Percentiles rank a stretch among this genome's conserved stretches.
Evolutionary conservation across 257 asterid genomes (phyloP).

Genomic region (Nicotiana knightiana): DNA sequence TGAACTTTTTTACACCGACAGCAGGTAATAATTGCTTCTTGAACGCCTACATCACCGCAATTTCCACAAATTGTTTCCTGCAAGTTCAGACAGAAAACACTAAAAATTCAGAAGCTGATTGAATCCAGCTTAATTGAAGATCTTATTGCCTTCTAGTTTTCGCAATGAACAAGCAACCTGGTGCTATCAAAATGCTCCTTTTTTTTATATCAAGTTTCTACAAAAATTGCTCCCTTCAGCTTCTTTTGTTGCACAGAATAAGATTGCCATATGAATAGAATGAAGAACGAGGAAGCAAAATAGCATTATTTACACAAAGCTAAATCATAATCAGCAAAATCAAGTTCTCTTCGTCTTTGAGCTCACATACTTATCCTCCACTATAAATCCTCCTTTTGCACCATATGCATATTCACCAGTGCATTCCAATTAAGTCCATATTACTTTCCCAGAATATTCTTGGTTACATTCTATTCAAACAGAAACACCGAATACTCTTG

Average conservation of each 20-base stretch:
- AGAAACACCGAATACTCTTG: not conserved
- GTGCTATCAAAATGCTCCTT: not conserved
- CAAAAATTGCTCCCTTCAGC: not conserved
- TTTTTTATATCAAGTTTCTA: no score
- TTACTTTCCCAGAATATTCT: not conserved
- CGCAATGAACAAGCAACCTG: not conserved
- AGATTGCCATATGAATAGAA: not conserved
- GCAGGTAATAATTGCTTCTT: constrained; percentile 40
- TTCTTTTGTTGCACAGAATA: not conserved
- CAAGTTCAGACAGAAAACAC: constrained; percentile 14
- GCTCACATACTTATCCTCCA: not conserved
- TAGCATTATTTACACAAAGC: not conserved
- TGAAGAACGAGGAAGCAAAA: not conserved
- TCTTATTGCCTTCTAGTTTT: not conserved
- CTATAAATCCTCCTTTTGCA: not conserved
- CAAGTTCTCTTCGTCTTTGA: not conserved
- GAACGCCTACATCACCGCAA: constrained; percentile 54
- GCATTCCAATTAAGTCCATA: not conserved
- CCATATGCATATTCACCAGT: not conserved
- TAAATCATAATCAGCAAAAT: constrained; percentile 5
- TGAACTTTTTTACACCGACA: constrained; percentile 33
- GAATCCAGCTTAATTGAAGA: not conserved
- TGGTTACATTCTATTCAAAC: not conserved
- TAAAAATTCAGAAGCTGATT: not conserved
- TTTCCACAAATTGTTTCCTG: constrained; percentile 50